Base-by-base conservation (phyloP, 495 filamentous ascomycete genomes). In the Penicillium cataractarum region DNA sequence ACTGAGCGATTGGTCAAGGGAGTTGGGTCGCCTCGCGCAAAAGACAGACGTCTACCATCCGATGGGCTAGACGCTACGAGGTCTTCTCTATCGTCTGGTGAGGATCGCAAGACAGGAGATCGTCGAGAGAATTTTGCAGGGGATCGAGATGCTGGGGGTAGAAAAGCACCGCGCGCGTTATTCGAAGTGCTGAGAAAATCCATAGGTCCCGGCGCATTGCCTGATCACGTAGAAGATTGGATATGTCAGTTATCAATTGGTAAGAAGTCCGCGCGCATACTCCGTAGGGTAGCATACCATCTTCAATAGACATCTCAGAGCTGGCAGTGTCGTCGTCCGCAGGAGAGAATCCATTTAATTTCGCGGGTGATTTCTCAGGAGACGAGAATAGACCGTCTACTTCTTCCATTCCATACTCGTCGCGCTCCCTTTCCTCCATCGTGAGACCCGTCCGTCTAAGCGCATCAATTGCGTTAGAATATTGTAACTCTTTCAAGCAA, bases 351-450 rank as follows among this genome's bases (percentile, higher is more conserved):
- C 74, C 76, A 61, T 78, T 77, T 32, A 70, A 67, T 63, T 75
- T 73, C 13, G 79, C 64, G 55, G 80, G 78, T 19, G 86, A 80
- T 62, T 89, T 90, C 58, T 83, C 86, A 31, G 94, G 93, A 12
- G 94, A 97, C 4, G 93, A 97, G 75, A 97, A 98, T 65, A 97
- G 86, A 52, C 83, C 83, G 26, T 92, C 89, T 56, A 97, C 82
- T 35, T 87, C 87, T 73, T 98, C 92, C 76, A 99, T 84, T 74
- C 96, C 95, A 82, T 96, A 80, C 71, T 93, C 95, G 77, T 98
- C 92, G 76, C 92, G 89, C 55, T 89, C 77, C 42, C 91, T 91
- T 75, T 97, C 92, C 70, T 86, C 84, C 29, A 99, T 74, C 1
- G 86, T 90, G 32, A 96, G 82, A 24, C 95, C 95, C 9, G 95